phyloP scores from a whole-genome alignment of 164 flowering plant genomes.

The Vitis rupestris region DNA sequence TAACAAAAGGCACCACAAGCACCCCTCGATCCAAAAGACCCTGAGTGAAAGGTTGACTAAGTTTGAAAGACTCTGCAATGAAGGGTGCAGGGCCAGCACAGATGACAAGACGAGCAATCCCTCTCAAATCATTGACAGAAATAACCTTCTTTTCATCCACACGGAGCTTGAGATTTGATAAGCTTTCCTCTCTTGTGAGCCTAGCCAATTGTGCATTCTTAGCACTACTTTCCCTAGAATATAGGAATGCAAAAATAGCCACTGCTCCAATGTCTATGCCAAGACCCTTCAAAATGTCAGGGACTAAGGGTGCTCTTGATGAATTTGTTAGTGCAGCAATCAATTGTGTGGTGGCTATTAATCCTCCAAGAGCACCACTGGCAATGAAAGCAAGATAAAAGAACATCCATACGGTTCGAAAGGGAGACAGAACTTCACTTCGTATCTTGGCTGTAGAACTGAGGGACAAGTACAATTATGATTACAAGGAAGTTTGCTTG shows the following conservation, averaged over 20 bases:
- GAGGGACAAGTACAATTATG: constrained; percentile 30
- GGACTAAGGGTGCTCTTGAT: constrained; percentile 48
- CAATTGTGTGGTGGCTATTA: constrained; percentile 72
- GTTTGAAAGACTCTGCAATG: constrained; percentile 60
- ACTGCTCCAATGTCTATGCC: constrained; percentile 85
- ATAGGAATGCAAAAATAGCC: constrained; percentile 68
- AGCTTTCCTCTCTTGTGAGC: constrained; percentile 84
- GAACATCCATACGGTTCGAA: constrained; percentile 92
- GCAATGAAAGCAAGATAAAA: constrained; percentile 93
- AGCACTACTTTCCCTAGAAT: constrained; percentile 63
- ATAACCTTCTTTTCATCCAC: constrained; percentile 59
- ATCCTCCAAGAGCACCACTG: constrained; percentile 75
- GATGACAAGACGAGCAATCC: constrained; percentile 81
- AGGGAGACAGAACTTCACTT: constrained; percentile 94
- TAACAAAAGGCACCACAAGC: constrained; percentile 77
- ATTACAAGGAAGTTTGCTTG: constrained; percentile 16
- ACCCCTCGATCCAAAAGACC: constrained; percentile 80
- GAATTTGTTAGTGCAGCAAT: constrained; percentile 63
- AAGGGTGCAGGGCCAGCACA: constrained; percentile 77
- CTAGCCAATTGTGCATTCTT: constrained; percentile 78
- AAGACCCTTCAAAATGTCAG: constrained; percentile 63
- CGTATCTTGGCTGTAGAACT: constrained; percentile 88
- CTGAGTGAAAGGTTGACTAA: constrained; percentile 61
- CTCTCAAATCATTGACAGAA: constrained; percentile 62
- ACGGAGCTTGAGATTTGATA: constrained; percentile 85